Percentiles rank a stretch among this genome's conserved stretches.
Conservation (phyloP, 371 early-diverging fungal species). For the Lichtheimia ramosa region DNA sequence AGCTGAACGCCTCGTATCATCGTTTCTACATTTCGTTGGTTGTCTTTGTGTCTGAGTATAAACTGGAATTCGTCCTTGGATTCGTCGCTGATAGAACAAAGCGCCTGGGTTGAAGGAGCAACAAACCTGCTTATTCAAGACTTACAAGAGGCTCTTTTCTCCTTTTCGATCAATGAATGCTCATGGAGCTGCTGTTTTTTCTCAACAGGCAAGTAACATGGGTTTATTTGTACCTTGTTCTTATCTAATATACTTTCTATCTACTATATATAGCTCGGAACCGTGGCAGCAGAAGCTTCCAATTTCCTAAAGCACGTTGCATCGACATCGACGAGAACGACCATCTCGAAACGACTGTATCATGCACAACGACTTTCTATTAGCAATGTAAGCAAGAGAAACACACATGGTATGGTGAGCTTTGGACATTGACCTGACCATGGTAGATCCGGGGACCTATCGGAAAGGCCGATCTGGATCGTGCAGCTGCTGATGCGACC, state of each 20-base stretch:
- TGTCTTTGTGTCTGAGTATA: too few species aligned
- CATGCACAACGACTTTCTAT: background rate
- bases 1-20: too few species aligned
- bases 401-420: too few species aligned
- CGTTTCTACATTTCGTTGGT: too few species aligned
- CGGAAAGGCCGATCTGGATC: background rate
- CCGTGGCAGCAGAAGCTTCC: slow-evolving; percentile 17
- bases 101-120: too few species aligned
- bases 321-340: slow-evolving; percentile 5
- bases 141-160: background rate
- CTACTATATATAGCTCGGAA: slow-evolving; percentile 14
- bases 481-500: slow-evolving; percentile 3
- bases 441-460: background rate
- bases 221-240: background rate
- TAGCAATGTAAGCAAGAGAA: too few species aligned
- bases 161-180: slow-evolving; percentile 14
- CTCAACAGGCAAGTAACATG: slow-evolving; percentile 12
- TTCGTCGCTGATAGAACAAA: too few species aligned
- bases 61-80: too few species aligned
- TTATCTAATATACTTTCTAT: background rate
- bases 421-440: background rate
- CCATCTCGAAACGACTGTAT: slow-evolving; percentile 2
- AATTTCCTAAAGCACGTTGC: slow-evolving; percentile 8
- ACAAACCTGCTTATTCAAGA: too few species aligned
- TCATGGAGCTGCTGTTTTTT: slow-evolving; percentile 12